Evolutionary conservation across 441 rosid genomes (phyloP).

Genomic region (Raphanus hybrid): DNA sequence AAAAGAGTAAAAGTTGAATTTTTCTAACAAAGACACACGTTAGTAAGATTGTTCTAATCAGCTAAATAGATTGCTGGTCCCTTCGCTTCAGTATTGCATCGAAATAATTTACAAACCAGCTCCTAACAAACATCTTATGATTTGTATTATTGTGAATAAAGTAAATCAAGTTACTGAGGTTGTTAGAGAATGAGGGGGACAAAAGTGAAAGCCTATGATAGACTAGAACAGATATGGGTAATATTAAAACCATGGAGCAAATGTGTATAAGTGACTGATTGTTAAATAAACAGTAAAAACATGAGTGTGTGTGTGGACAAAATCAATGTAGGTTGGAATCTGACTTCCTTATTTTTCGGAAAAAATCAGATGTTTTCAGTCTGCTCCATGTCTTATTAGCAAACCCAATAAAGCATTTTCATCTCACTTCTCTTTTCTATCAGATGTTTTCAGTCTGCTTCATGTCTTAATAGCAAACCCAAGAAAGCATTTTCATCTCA

Average conservation of each 20-base stretch:
- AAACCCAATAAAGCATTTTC: slow-evolving; percentile 41
- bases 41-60: neutral
- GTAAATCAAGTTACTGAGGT: slow-evolving; percentile 25
- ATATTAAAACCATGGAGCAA: neutral
- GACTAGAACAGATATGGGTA: slow-evolving; percentile 20
- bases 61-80: neutral
- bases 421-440: slow-evolving; percentile 28
- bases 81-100: neutral
- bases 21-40: neutral
- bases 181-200: slow-evolving; percentile 37
- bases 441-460: slow-evolving; percentile 20
- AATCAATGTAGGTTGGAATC: slow-evolving; percentile 37
- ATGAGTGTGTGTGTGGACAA: slow-evolving; percentile 15
- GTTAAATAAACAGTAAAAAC: slow-evolving; percentile 6
- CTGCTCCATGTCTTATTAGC: slow-evolving; percentile 19
- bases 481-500: slow-evolving; percentile 28
- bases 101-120: neutral
- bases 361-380: slow-evolving; percentile 35
- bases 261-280: neutral
- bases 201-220: slow-evolving; percentile 42
- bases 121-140: neutral
- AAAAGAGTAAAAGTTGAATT: slow-evolving; percentile 20
- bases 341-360: slow-evolving; percentile 39
- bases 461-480: slow-evolving; percentile 32
- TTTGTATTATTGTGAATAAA: slow-evolving; percentile 11